phyloP scores from a whole-genome alignment of 2,329 filamentous ascomycete species.

The Pseudopithomyces maydicus region DNA sequence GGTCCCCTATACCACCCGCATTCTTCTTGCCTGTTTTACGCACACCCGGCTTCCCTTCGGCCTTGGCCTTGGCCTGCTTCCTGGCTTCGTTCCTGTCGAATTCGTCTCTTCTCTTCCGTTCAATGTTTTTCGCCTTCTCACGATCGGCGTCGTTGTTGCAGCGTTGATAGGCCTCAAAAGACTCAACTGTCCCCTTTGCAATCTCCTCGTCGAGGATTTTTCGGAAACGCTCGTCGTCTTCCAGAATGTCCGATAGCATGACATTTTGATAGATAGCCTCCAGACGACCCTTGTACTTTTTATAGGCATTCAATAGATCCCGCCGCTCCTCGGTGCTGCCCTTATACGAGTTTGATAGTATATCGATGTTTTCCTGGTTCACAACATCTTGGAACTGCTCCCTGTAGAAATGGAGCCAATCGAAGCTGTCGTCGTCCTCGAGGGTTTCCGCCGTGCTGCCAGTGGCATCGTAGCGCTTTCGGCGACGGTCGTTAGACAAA shows the following conservation, averaged over 20 bases:
- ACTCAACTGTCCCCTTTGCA: conserved; percentile 66
- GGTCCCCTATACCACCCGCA: conserved; percentile 39
- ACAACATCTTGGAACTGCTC: conserved; percentile 81
- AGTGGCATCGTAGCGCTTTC: conserved; percentile 86
- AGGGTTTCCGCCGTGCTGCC: conserved; percentile 87
- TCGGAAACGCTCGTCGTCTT: conserved; percentile 86
- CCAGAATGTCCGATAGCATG: conserved; percentile 82
- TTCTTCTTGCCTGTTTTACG: conserved; percentile 37
- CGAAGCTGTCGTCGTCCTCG: conserved; percentile 73
- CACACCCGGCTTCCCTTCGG: conserved; percentile 70
- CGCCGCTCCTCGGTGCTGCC: conserved; percentile 81
- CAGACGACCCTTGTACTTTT: conserved; percentile 74
- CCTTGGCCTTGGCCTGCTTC: conserved; percentile 59
- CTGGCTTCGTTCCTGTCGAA: conserved; percentile 57
- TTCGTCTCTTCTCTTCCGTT: conserved; percentile 45
- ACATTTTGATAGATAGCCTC: conserved; percentile 77
- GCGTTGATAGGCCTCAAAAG: conserved; percentile 70
- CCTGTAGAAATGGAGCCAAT: conserved; percentile 89
- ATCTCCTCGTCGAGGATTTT: conserved; percentile 83
- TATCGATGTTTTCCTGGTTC: conserved; percentile 73
- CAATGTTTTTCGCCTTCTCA: conserved; percentile 36
- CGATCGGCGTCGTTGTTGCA: conserved; percentile 59
- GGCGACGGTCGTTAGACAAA: conserved; percentile 79
- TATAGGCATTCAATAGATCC: conserved; percentile 79
- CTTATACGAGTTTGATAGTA: conserved; percentile 80